Base-by-base conservation (phyloP, 345 rosid species). In the Rubroshorea leprosula region DNA sequence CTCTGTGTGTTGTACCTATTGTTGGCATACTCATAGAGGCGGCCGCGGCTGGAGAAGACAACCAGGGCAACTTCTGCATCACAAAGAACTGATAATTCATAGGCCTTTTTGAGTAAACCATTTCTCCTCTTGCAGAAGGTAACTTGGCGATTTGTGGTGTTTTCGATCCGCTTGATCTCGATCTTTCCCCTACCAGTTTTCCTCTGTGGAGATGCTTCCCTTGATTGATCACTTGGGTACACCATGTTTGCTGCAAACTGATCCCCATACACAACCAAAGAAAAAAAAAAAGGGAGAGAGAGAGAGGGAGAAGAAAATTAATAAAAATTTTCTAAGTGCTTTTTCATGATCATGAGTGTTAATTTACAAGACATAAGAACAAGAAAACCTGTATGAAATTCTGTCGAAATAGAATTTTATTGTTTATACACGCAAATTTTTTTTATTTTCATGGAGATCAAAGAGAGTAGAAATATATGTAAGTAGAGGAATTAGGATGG, bases 91-190 rank as follows among this genome's bases (percentile, higher is more conserved):
- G 98, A 91, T 57, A 91, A 74, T 65, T 91, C 98, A 51, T 91
- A 91, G 35, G 98, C 98, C 65, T 91, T 91, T 75, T 91, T 91
- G 58, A 91, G 93, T 77, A 91, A 66, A 55, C 98, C 98, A 68
- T 85, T 89, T 53, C 99, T 78, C 55, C 99, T 75, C 76, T 93
- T 93, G 75, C 99, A 93, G 75, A 93, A 93, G 65, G 99, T 93
- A 4, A 93, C 99, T 71, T 93, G 99, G 24, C 99, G 89, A 64
- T 89, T 93, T 0, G 97, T 89, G 0, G 99, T 93, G 90, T 93
- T 93, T 65, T 93, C 99, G 85, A 93, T 93, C 89, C 99, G 84
- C 82, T 93, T 93, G 88, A 93, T 93, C 82, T 87, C 99, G 71
- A 93, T 90, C 94, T 93, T 93, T 54, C 99, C 99, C 69, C 99